These are phyloP conservation scores for Neoboletus brunneissimus DNA, from an alignment of 768 basidiomycete genomes.

Conservation along the genomic window DNA sequence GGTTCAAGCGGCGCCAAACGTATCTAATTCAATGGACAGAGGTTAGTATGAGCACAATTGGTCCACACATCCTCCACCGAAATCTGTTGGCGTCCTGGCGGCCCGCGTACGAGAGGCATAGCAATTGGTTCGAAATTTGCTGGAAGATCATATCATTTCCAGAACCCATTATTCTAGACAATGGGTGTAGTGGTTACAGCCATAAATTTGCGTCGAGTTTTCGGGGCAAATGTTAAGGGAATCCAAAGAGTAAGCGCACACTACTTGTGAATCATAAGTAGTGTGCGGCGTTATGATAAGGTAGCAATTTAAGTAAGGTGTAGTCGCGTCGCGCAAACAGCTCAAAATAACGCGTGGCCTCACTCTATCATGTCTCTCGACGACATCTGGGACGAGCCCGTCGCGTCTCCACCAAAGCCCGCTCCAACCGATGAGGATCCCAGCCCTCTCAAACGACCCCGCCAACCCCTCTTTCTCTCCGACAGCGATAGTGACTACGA, in stretches of 20 bases:
- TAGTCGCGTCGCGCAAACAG: slow-evolving; percentile 19
- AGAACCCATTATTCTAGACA: not conserved
- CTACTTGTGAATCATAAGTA: no score
- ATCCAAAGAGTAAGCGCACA: no score
- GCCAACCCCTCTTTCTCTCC: slow-evolving; percentile 54
- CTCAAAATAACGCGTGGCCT: slow-evolving; percentile 27
- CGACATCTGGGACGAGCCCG: slow-evolving; percentile 60
- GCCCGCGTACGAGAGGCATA: not conserved
- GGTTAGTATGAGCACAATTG: not conserved
- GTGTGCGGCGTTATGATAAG: no score
- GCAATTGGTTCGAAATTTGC: not conserved
- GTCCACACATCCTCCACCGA: not conserved
- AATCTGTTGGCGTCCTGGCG: no score
- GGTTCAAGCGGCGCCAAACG: not conserved
- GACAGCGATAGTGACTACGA: slow-evolving; percentile 45
- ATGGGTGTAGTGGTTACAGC: no score
- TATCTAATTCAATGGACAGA: not conserved
- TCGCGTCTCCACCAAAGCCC: slow-evolving; percentile 26
- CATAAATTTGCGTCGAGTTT: no score
- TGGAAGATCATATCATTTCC: no score
- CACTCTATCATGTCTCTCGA: slow-evolving; percentile 38
- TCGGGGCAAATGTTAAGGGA: no score
- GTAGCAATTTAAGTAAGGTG: no score
- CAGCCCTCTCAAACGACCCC: slow-evolving; percentile 31
- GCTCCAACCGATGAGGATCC: slow-evolving; percentile 16